phyloP scores from a whole-genome alignment of 1,284 basidiomycete genomes.

The Somion occarium region DNA sequence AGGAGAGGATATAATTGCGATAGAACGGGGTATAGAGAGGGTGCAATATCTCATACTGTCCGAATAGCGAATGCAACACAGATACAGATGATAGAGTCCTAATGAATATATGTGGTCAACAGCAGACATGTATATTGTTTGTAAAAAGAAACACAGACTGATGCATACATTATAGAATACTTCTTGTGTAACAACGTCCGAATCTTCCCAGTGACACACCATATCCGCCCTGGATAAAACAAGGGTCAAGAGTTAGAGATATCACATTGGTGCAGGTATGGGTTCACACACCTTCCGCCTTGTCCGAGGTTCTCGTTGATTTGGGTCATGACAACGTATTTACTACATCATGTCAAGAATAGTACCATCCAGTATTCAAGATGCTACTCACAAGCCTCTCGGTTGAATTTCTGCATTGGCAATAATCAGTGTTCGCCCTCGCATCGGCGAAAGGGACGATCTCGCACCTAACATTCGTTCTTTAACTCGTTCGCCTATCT shows the following conservation, averaged over 20 bases:
- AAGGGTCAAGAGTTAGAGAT: background rate
- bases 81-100: slow-evolving; percentile 74
- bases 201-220: slow-evolving; percentile 73
- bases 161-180: slow-evolving; percentile 55
- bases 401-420: slow-evolving; percentile 59
- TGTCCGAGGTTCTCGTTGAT: slow-evolving; percentile 78
- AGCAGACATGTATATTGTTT: slow-evolving; percentile 4
- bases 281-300: slow-evolving; percentile 60
- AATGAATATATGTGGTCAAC: slow-evolving; percentile 13
- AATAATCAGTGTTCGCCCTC: slow-evolving; percentile 8
- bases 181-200: slow-evolving; percentile 64
- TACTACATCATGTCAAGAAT: slow-evolving; percentile 38
- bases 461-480: slow-evolving; percentile 63
- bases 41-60: slow-evolving; percentile 33
- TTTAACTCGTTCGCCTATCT: slow-evolving; percentile 77
- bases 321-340: slow-evolving; percentile 79
- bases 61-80: slow-evolving; percentile 70
- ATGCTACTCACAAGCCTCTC: slow-evolving; percentile 62
- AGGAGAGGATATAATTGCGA: no score
- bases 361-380: background rate
- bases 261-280: slow-evolving; percentile 1
- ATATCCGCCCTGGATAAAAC: slow-evolving; percentile 46
- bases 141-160: background rate
- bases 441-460: background rate
- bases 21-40: background rate